phyloP scores from a whole-genome alignment of 164 flowering plant species.

The Chloranthus sessilifolius region DNA sequence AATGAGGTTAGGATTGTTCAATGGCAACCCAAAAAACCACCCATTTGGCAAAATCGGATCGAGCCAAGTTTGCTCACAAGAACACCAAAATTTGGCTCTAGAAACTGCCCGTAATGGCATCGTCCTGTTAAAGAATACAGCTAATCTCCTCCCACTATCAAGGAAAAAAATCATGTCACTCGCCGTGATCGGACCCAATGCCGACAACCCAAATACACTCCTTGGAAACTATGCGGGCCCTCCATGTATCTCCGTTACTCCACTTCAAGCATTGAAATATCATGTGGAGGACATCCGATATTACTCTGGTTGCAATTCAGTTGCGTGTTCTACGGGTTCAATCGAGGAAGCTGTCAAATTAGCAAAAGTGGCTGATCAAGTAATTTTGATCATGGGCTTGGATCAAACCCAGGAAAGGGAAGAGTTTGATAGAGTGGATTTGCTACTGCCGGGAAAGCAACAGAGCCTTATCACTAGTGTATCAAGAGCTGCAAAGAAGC shows the following conservation, averaged over 20 bases:
- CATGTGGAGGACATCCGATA: conserved; percentile 31
- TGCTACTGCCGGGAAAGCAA: conserved; percentile 72
- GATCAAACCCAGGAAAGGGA: conserved; percentile 70
- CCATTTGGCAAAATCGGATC: conserved; percentile 42
- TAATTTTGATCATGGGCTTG: conserved; percentile 73
- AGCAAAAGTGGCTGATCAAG: conserved; percentile 54
- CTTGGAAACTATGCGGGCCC: conserved; percentile 66
- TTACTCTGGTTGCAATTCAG: conserved; percentile 45
- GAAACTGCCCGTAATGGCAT: conserved; percentile 62
- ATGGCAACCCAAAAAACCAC: conserved; percentile 47
- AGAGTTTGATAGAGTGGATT: conserved; percentile 41
- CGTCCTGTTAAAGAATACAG: conserved; percentile 59
- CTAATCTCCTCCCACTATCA: conserved; percentile 51
- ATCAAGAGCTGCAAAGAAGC: conserved; percentile 58
- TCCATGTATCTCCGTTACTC: conserved; percentile 48
- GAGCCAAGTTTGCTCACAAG: conserved; percentile 37
- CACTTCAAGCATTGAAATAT: conserved; percentile 38
- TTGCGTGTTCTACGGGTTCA: conserved; percentile 38
- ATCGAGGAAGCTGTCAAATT: conserved; percentile 40
- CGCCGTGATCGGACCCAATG: conserved; percentile 79
- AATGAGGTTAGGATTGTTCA: conserved; percentile 79
- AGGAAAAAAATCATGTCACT: conserved; percentile 31
- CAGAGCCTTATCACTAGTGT: conserved; percentile 40
- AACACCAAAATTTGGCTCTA: conserved; percentile 56
- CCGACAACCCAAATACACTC: conserved; percentile 39